These are phyloP conservation scores for Erigeron philadelphicus DNA, from an alignment of 140 eudicot species.

Conservation along the genomic window DNA sequence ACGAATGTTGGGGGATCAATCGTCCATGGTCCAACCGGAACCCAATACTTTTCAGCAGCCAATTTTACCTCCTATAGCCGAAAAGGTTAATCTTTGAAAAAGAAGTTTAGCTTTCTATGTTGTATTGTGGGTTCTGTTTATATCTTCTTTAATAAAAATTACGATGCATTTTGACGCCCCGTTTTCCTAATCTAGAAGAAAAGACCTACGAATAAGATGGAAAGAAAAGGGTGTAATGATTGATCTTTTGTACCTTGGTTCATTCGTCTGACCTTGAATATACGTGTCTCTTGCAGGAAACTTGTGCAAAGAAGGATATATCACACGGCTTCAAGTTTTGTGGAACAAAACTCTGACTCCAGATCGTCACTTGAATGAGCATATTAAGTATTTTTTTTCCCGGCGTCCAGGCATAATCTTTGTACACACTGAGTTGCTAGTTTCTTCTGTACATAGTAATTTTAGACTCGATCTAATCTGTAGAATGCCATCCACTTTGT, in stretches of 20 bases:
- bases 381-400: constrained; percentile 7
- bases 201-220: not conserved
- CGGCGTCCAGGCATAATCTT: constrained; percentile 16
- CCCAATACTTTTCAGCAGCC: no score
- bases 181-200: not conserved
- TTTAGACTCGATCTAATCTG: constrained; percentile 20
- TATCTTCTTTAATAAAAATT: not conserved
- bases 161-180: not conserved
- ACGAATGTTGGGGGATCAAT: no score
- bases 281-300: constrained; percentile 25
- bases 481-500: constrained; percentile 20
- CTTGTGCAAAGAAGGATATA: constrained; percentile 20
- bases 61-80: no score
- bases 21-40: no score
- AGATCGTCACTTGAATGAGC: constrained; percentile 25
- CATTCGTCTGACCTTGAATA: not conserved
- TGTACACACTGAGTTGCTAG: constrained; percentile 26
- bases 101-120: no score
- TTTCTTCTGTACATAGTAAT: constrained; percentile 28
- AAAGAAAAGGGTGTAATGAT: not conserved
- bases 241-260: not conserved
- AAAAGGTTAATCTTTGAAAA: no score
- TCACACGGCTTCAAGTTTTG: constrained; percentile 23
- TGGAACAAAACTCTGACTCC: constrained; percentile 24
- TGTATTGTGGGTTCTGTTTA: not conserved